These are phyloP conservation scores for Theileria parva DNA, from an alignment of 169 alveolate genomes.

Conservation along the genomic window DNA sequence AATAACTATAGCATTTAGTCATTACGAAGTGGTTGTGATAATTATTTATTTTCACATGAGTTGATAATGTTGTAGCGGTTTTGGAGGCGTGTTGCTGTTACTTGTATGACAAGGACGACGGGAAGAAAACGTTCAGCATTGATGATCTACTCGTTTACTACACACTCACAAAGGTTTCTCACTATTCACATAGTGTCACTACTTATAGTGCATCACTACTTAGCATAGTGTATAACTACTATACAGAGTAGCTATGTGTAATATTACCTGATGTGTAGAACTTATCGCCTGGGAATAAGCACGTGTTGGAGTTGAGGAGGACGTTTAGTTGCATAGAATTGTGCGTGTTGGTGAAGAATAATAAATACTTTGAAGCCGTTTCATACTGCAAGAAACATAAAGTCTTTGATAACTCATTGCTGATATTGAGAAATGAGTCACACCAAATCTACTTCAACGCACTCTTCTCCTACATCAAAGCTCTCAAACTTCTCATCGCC, in stretches of 20 bases:
- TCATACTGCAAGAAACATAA: conserved; percentile 35
- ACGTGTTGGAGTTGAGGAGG: conserved; percentile 38
- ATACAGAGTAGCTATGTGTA: too few relatives aligned
- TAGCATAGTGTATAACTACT: neutral
- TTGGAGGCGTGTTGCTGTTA: conserved; percentile 67
- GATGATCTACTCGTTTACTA: conserved; percentile 55
- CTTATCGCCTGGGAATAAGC: conserved; percentile 57
- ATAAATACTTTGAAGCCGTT: conserved; percentile 43
- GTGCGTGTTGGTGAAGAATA: conserved; percentile 45
- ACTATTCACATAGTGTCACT: neutral
- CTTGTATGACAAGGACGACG: conserved; percentile 27
- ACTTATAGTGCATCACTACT: neutral
- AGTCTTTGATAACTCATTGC: conserved; percentile 40
- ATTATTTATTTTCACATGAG: too few relatives aligned
- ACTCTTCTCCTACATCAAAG: conserved; percentile 43
- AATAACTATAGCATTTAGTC: neutral
- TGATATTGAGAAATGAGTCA: conserved; percentile 57
- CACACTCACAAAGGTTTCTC: conserved; percentile 37
- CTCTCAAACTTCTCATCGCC: conserved; percentile 47
- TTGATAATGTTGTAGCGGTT: conserved; percentile 14
- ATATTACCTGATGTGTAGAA: too few relatives aligned
- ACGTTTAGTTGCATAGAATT: conserved; percentile 50
- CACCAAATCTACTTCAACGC: conserved; percentile 67
- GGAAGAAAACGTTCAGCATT: neutral
- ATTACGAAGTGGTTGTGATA: too few relatives aligned